Conservation (phyloP, 2,329 filamentous ascomycete genomes). For the Fusarium setosum region DNA sequence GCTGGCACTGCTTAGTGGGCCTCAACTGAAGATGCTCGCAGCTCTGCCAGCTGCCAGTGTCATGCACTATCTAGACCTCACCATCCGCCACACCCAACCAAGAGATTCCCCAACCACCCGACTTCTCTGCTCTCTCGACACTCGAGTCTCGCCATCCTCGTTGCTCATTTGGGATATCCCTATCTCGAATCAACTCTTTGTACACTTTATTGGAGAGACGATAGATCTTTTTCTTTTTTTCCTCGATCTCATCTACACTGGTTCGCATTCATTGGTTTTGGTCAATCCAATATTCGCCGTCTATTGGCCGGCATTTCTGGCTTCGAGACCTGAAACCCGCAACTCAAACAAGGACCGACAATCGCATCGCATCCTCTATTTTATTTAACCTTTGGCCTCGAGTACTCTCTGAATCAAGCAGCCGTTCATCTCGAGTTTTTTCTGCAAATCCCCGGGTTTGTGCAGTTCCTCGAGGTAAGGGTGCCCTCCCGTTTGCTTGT, state of each 20-base stretch:
- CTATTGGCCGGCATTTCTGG: too few species aligned
- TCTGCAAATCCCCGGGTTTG: not conserved
- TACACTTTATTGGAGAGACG: not conserved
- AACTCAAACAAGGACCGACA: too few species aligned
- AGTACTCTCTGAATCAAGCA: too few species aligned
- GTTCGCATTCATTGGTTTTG: too few species aligned
- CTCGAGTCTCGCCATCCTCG: not conserved
- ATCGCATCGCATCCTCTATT: too few species aligned
- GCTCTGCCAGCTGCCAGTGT: not conserved
- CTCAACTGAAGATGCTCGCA: too few species aligned
- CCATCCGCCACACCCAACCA: constrained; percentile 21
- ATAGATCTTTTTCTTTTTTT: not conserved
- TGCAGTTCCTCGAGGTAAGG: too few species aligned
- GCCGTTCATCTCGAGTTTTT: too few species aligned
- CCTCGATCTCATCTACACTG: not conserved
- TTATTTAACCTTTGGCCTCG: too few species aligned
- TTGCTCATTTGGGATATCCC: not conserved
- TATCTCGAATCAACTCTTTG: not conserved
- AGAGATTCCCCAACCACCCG: constrained; percentile 40
- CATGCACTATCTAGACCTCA: constrained; percentile 41
- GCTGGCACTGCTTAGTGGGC: too few species aligned
- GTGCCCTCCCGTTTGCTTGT: not conserved
- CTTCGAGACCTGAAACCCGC: too few species aligned
- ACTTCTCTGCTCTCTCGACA: constrained; percentile 23
- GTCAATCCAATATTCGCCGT: too few species aligned